Conservation (phyloP, 495 filamentous ascomycete species). For the Penicillium argentinense region DNA sequence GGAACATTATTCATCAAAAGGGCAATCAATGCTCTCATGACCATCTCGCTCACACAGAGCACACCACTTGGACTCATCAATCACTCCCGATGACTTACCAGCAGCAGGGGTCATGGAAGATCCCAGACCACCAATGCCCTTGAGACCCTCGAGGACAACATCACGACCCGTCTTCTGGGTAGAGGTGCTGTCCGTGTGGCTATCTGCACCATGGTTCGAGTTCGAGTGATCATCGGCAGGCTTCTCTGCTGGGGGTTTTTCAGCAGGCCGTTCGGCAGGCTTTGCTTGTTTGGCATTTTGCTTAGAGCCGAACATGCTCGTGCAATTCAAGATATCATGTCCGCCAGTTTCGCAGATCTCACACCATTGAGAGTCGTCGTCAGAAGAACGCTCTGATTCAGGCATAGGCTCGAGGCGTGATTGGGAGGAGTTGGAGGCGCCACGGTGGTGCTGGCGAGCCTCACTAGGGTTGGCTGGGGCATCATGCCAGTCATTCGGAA, state of each 20-base stretch:
- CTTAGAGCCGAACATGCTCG: slow-evolving; percentile 71
- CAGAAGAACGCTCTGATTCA: slow-evolving; percentile 71
- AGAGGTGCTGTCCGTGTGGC: slow-evolving; percentile 17
- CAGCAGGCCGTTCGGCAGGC: slow-evolving; percentile 10
- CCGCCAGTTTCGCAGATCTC: slow-evolving; percentile 94
- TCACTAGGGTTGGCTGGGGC: slow-evolving; percentile 19
- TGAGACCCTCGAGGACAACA: slow-evolving; percentile 62
- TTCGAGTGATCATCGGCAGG: slow-evolving; percentile 14
- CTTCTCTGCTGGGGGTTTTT: slow-evolving; percentile 21
- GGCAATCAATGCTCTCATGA: slow-evolving; percentile 93
- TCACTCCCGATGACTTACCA: slow-evolving; percentile 75
- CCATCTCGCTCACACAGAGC: slow-evolving; percentile 95
- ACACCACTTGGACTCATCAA: slow-evolving; percentile 92
- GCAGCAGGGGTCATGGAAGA: slow-evolving; percentile 54
- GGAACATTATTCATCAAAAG: slow-evolving; percentile 77
- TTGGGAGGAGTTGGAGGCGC: slow-evolving; percentile 33
- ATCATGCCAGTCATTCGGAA: slow-evolving; percentile 47
- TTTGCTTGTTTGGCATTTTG: slow-evolving; percentile 22
- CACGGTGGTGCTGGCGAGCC: slow-evolving; percentile 35
- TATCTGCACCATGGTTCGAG: slow-evolving; percentile 14
- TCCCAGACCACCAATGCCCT: slow-evolving; percentile 52
- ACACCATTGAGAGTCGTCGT: slow-evolving; percentile 83
- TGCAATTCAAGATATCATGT: slow-evolving; percentile 91
- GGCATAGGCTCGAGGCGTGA: slow-evolving; percentile 56
- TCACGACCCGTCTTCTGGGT: slow-evolving; percentile 44